Evolutionary conservation across 2,329 filamentous ascomycete genomes (phyloP), one percentile per base, ranked within the genome.

Genomic region (Venturia pyrina): DNA sequence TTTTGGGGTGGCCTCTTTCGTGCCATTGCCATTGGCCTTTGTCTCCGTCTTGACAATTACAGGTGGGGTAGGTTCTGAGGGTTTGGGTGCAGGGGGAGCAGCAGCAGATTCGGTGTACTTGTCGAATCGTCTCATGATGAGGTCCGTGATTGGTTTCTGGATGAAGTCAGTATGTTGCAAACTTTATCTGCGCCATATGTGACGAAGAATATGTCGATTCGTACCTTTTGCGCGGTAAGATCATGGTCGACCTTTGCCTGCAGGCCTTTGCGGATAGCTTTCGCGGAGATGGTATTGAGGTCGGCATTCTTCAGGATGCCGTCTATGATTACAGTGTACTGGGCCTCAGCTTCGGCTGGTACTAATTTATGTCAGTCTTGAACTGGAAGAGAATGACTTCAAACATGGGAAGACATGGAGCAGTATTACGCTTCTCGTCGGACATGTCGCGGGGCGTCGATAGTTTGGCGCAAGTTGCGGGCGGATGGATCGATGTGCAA

Each of bases 231-330:
- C 64, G 81, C 79, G 64, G 82, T 81, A 70, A 87, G 81, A 74
- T 88, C 85, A 78, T 85, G 79, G 71, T 83, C 81, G 64, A 87
- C 81, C 67, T 77, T 77, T 70, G 83, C 83, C 72, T 87, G 84
- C 50, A 88, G 78, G 37, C 83, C 83, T 74, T 85, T 86, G 69
- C 85, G 83, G 74, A 88, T 87, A 70, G 81, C 80, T 77, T 88
- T 88, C 67, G 85, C 84, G 44, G 86, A 87, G 69, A 88, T 83
- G 65, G 84, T 87, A 69, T 84, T 84, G 40, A 88, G 78, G 71
- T 88, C 85, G 72, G 84, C 85, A 65, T 76, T 76, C 57, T 80
- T 80, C 63, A 88, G 78, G 70, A 88, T 88, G 41, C 79, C 78
- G 74, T 88, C 86, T 70, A 88, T 88, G 73, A 87, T 85, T 70